These are phyloP conservation scores for Aspergillus haitiensis DNA, from an alignment of 495 filamentous ascomycete species.

Conservation along the genomic window DNA sequence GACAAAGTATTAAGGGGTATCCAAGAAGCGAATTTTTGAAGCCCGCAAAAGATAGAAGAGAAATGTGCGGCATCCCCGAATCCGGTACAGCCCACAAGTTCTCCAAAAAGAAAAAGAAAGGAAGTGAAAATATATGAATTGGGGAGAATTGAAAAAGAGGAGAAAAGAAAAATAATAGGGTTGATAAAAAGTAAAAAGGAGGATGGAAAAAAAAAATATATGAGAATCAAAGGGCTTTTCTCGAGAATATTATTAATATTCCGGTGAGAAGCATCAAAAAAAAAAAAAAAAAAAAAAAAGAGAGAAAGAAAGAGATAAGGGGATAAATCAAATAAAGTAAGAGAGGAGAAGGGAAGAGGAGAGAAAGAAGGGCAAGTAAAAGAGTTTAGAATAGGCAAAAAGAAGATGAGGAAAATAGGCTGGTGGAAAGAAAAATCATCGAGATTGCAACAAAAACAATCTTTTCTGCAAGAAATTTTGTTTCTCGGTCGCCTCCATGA, in stretches of 20 bases:
- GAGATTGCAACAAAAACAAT: neutral
- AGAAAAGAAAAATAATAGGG: slow-evolving; percentile 19
- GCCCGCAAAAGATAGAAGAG: slow-evolving; percentile 14
- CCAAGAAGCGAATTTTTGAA: slow-evolving; percentile 29
- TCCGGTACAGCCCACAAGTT: slow-evolving; percentile 20
- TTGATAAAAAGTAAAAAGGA: slow-evolving; percentile 28
- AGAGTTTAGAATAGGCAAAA: neutral
- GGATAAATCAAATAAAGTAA: slow-evolving; percentile 5
- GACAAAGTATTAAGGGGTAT: slow-evolving; percentile 20
- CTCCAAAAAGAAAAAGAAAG: slow-evolving; percentile 18
- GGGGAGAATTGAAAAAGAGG: slow-evolving; percentile 15
- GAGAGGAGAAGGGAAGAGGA: slow-evolving; percentile 10
- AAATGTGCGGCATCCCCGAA: slow-evolving; percentile 2
- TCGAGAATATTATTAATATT: neutral
- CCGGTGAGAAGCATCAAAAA: slow-evolving; percentile 12
- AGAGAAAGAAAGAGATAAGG: no score
- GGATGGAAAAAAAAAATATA: slow-evolving; percentile 10
- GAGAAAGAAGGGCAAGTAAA: slow-evolving; percentile 2
- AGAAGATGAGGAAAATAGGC: slow-evolving; percentile 16
- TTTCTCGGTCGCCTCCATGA: no score
- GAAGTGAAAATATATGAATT: slow-evolving; percentile 8
- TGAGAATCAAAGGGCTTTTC: slow-evolving; percentile 1
- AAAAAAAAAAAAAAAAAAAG: no score
- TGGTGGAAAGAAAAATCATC: neutral
- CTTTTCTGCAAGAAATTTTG: slow-evolving; percentile 3